Base-by-base conservation (phyloP, 495 filamentous ascomycete genomes). In the Chaetomidium leptoderma region DNA sequence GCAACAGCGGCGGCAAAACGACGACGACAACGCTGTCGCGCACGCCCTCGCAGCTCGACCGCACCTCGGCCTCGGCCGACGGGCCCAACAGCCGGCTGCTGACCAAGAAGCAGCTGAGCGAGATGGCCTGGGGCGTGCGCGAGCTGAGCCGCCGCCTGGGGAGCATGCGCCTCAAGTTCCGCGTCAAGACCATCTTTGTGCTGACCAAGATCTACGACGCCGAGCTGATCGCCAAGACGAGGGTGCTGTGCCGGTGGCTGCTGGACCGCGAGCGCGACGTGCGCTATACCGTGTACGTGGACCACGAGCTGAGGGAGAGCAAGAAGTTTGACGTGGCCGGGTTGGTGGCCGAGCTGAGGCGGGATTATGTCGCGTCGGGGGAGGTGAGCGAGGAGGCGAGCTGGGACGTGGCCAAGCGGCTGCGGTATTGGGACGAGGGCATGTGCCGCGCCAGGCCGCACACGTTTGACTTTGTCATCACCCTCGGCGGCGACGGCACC, bases 401-500 rank as follows among this genome's bases (percentile, higher is more conserved):
- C 44, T 77, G 82, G 0, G 74, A 78, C 0, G 76, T 83, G 27
- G 67, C 70, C 29, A 78, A 71, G 35, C 79, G 91, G 32, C 68
- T 97, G 40, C 84, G 82, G 45, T 96, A 86, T 70, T 98, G 93
- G 93, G 85, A 81, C 27, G 84, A 86, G 45, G 79, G 86, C 47
- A 82, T 97, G 60, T 95, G 90, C 51, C 74, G 77, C 44, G 80
- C 82, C 24, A 77, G 84, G 47, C 93, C 95, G 1, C 90, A 97
- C 59, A 84, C 83, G 3, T 97, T 97, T 66, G 93, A 98, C 71
- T 91, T 98, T 65, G 86, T 93, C 16, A 77, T 98, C 33, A 95
- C 92, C 0, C 84, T 98, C 4, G 93, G 93, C n/a, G 93, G 93
- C 10, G 93, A 98, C 67, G 93, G 93, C 14, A 98, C 93, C 0